These are phyloP conservation scores for Geotrichum klebahnii DNA, from an alignment of 1,139 yeast species.

Conservation along the genomic window DNA sequence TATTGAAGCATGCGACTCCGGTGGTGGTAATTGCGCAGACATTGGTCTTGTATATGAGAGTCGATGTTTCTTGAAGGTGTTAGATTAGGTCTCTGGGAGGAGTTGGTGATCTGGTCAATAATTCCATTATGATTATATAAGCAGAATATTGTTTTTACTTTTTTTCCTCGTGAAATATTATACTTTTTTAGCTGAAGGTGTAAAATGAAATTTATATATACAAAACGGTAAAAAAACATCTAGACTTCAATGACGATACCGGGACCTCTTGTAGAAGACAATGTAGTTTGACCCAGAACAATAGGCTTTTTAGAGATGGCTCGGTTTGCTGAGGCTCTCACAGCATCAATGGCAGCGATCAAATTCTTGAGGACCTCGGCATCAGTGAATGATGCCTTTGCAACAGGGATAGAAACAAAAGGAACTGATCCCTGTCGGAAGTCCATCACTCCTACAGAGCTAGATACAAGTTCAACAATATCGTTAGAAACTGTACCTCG, in stretches of 20 bases:
- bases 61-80: neutral
- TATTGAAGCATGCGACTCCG: constrained; percentile 3
- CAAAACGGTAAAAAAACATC: constrained; percentile 3
- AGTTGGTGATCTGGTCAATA: constrained; percentile 11
- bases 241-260: constrained; percentile 65
- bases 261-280: constrained; percentile 77
- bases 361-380: constrained; percentile 70
- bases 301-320: constrained; percentile 57
- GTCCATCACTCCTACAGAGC: constrained; percentile 61
- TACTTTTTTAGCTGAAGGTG: neutral
- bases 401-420: constrained; percentile 62
- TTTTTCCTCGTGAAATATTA: neutral
- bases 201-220: neutral
- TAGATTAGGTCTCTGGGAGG: neutral
- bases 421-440: constrained; percentile 58
- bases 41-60: neutral
- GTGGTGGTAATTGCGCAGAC: constrained; percentile 8
- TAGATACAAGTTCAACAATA: constrained; percentile 50
- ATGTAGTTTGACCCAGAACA: constrained; percentile 62
- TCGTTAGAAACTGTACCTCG: constrained; percentile 83
- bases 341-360: constrained; percentile 61
- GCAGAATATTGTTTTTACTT: neutral
- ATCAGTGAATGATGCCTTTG: constrained; percentile 64
- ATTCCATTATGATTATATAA: neutral
- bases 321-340: constrained; percentile 54